Conservation (phyloP, 2,329 filamentous ascomycete species). For the Fusarium marasasianum region DNA sequence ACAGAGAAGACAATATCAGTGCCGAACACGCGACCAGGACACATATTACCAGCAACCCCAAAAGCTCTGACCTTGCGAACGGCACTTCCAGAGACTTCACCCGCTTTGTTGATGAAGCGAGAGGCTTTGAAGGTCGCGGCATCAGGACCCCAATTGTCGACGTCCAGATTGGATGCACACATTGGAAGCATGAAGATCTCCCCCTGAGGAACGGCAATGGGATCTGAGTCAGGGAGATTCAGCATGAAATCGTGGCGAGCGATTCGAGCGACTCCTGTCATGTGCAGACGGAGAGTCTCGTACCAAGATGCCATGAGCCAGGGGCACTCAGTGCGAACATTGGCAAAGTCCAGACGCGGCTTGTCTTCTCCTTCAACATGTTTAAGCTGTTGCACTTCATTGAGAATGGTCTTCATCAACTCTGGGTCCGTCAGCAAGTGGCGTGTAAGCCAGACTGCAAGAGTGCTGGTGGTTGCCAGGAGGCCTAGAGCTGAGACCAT, state of each 20-base stretch:
- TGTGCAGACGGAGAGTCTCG: slow-evolving; percentile 46
- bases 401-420: slow-evolving; percentile 33
- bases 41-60: slow-evolving; percentile 47
- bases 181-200: slow-evolving; percentile 48
- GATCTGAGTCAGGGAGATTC: slow-evolving; percentile 17
- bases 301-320: slow-evolving; percentile 46
- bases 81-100: slow-evolving; percentile 32
- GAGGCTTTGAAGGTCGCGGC: slow-evolving; percentile 39
- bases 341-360: slow-evolving; percentile 32
- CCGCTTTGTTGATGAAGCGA: slow-evolving; percentile 42
- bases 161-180: slow-evolving; percentile 45
- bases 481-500: slow-evolving; percentile 47
- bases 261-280: slow-evolving; percentile 45
- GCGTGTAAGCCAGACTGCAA: slow-evolving; percentile 45
- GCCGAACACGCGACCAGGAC: slow-evolving; percentile 45
- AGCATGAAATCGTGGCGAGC: slow-evolving; percentile 44
- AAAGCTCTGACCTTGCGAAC: slow-evolving; percentile 44
- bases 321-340: slow-evolving; percentile 42
- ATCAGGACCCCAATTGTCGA: slow-evolving; percentile 42
- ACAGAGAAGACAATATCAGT: slow-evolving; percentile 44
- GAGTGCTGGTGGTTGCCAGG: slow-evolving; percentile 45
- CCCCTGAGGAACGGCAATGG: slow-evolving; percentile 38
- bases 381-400: slow-evolving; percentile 36
- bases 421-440: slow-evolving; percentile 37
- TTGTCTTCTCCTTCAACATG: slow-evolving; percentile 16